phyloP scores from a whole-genome alignment of 768 basidiomycete genomes.

The Suillus occidentalis region DNA sequence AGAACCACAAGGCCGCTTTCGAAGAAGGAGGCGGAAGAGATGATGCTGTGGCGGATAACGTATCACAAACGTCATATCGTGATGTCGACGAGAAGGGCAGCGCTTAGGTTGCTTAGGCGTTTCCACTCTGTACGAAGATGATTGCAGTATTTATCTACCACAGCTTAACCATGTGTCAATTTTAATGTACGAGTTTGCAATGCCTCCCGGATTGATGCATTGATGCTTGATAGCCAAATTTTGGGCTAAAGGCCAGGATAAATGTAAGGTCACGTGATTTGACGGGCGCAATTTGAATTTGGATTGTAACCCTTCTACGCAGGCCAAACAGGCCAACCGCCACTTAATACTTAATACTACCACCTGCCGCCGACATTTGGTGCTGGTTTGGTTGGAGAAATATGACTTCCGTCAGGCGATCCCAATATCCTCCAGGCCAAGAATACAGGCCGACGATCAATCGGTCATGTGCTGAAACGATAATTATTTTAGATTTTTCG shows the following conservation, averaged over 20 bases:
- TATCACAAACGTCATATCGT: constrained; percentile 5
- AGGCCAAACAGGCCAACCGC: background rate
- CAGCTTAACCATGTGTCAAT: too few species aligned
- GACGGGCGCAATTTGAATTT: background rate
- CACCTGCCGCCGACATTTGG: background rate
- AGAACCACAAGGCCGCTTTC: constrained; percentile 77
- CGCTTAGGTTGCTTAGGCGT: background rate
- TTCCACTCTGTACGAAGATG: background rate
- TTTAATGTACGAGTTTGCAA: background rate
- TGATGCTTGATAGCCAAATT: background rate
- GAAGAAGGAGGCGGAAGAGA: constrained; percentile 66
- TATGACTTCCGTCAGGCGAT: background rate
- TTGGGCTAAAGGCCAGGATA: background rate
- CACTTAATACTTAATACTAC: background rate
- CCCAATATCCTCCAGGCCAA: background rate
- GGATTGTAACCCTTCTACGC: too few species aligned
- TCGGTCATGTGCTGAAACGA: too few species aligned
- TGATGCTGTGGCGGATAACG: constrained; percentile 39
- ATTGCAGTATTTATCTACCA: background rate
- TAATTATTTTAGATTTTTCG: background rate
- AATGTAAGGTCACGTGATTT: background rate
- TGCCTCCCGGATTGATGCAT: background rate
- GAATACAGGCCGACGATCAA: background rate
- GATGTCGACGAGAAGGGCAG: background rate
- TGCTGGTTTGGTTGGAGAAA: background rate